Conservation (phyloP, 768 basidiomycete genomes). For the Ramaria sp. region DNA sequence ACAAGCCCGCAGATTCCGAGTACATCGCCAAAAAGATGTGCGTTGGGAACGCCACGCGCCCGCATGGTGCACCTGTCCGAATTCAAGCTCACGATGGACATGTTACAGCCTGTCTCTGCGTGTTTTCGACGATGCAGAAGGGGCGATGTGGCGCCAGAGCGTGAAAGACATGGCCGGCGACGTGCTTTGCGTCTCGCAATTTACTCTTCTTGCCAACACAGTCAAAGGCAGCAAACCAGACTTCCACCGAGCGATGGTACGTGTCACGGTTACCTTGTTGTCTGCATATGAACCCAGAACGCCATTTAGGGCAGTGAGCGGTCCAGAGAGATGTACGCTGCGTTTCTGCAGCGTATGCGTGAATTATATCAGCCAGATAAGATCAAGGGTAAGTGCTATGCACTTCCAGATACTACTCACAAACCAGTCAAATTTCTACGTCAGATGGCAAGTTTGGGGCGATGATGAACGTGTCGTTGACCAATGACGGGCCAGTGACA, state of each 20-base stretch:
- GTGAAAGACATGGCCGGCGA: constrained; percentile 87
- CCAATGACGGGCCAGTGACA: constrained; percentile 88
- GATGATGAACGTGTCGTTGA: constrained; percentile 87
- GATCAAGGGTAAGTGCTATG: constrained; percentile 53
- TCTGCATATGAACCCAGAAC: neutral
- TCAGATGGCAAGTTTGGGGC: constrained; percentile 90
- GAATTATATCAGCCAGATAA: constrained; percentile 60
- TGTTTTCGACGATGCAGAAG: constrained; percentile 55
- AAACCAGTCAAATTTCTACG: neutral
- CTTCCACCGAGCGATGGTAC: constrained; percentile 88
- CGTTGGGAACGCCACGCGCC: constrained; percentile 15
- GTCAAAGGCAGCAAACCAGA: constrained; percentile 85
- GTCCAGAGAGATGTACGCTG: constrained; percentile 59
- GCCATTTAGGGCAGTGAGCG: constrained; percentile 45
- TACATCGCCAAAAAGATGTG: constrained; percentile 78
- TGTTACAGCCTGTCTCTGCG: constrained; percentile 53
- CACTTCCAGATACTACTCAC: neutral
- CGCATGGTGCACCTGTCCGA: constrained; percentile 7
- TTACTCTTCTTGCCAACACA: constrained; percentile 82
- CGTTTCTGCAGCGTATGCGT: constrained; percentile 60
- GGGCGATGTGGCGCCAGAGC: constrained; percentile 75
- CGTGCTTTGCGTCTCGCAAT: constrained; percentile 90
- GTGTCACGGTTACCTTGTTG: constrained; percentile 13
- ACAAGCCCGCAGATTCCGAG: constrained; percentile 64
- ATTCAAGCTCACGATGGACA: constrained; percentile 1